Conservation (phyloP, 257 asterid species). For the Rauvolfia tetraphylla region DNA sequence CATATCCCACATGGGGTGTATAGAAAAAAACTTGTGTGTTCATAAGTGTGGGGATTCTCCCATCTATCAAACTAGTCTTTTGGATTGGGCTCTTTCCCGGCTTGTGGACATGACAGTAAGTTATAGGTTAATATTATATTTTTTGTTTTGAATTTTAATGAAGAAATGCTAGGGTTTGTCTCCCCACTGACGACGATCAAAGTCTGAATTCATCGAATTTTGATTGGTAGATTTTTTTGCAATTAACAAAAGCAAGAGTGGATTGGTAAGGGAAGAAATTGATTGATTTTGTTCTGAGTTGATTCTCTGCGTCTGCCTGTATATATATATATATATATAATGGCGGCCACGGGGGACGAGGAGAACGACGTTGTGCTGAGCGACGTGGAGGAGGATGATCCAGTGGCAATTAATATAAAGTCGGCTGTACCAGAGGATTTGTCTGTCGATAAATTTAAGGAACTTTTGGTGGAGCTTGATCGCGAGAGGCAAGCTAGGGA, state of each 20-base stretch:
- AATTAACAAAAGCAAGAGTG: not conserved
- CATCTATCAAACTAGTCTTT: no score
- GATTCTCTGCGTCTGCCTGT: slow-evolving; percentile 9
- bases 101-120: no score
- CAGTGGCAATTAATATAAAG: slow-evolving; percentile 39
- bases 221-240: no score
- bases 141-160: not conserved
- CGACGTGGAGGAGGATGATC: slow-evolving; percentile 94
- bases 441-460: slow-evolving; percentile 57
- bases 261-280: not conserved
- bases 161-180: not conserved
- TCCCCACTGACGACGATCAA: not conserved
- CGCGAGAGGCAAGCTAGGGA: slow-evolving; percentile 75
- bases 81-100: no score
- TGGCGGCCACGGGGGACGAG: slow-evolving; percentile 63
- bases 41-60: no score
- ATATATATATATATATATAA: slow-evolving; percentile 22
- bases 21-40: no score
- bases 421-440: slow-evolving; percentile 44
- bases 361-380: slow-evolving; percentile 73
- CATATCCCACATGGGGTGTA: no score
- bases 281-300: not conserved
- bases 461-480: slow-evolving; percentile 73
- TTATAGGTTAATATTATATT: not conserved
- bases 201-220: not conserved